A percentile compares a stretch with the other conserved stretches of the same genome.
Conservation (phyloP, 1,284 basidiomycete species). For the Hemileia vastatrix region DNA sequence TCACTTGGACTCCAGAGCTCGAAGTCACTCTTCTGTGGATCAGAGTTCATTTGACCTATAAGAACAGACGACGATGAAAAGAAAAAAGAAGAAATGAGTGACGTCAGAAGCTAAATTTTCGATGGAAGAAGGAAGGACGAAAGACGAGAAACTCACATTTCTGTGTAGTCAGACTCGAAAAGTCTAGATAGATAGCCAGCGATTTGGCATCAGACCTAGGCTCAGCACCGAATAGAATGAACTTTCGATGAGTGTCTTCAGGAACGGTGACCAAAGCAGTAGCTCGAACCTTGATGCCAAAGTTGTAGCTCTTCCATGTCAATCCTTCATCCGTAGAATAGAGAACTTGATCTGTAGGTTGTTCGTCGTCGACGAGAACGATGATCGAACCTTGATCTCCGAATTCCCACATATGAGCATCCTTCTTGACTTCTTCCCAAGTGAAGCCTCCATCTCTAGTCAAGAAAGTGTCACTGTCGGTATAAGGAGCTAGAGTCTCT, state of each 20-base stretch:
- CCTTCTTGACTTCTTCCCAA: constrained; percentile 44
- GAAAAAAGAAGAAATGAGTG: background rate
- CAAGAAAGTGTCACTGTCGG: constrained; percentile 40
- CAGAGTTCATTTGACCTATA: constrained; percentile 21
- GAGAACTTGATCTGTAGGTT: constrained; percentile 35
- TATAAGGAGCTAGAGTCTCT: constrained; percentile 34
- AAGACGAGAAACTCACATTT: constrained; percentile 30
- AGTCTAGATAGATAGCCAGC: constrained; percentile 1
- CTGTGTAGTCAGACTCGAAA: constrained; percentile 19
- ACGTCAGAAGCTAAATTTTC: too few species aligned
- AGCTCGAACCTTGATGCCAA: constrained; percentile 36
- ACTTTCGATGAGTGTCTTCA: constrained; percentile 39
- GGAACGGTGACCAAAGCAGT: constrained; percentile 39
- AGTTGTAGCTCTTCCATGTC: constrained; percentile 34
- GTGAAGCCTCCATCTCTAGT: constrained; percentile 44
- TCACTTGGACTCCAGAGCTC: constrained; percentile 42
- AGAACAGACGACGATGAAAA: background rate
- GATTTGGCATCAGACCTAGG: constrained; percentile 1
- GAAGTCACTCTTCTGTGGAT: constrained; percentile 37
- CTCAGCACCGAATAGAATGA: constrained; percentile 38
- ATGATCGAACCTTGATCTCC: constrained; percentile 43
- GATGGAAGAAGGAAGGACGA: too few species aligned
- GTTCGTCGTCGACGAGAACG: constrained; percentile 40
- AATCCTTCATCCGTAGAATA: constrained; percentile 40
- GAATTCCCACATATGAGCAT: constrained; percentile 43